Evolutionary conservation across 805 yeast species (phyloP).

Genomic region (Spathaspora passalidarum): DNA sequence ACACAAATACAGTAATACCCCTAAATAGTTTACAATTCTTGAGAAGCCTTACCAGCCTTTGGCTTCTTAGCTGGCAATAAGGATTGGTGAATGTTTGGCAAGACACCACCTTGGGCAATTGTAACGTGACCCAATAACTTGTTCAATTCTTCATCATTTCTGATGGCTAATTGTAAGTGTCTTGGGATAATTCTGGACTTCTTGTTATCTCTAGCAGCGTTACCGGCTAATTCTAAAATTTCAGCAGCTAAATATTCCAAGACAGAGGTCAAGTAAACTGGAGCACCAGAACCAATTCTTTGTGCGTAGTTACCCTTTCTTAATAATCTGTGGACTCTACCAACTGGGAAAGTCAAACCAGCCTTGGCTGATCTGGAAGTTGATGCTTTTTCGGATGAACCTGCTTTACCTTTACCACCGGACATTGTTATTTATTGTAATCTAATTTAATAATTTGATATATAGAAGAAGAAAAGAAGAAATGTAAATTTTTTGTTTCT

Average conservation of each 20-base stretch:
- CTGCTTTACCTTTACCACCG: conserved; percentile 90
- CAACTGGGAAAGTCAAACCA: conserved; percentile 98
- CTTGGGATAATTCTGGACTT: conserved; percentile 99
- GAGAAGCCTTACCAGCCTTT: conserved; percentile 59
- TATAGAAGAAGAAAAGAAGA: conserved; percentile 1
- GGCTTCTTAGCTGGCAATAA: conserved; percentile 79
- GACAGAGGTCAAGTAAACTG: conserved; percentile 95
- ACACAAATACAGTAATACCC: neutral
- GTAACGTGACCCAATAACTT: conserved; percentile 89
- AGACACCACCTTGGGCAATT: conserved; percentile 98
- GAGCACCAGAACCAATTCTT: conserved; percentile 99
- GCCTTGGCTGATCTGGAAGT: conserved; percentile 98
- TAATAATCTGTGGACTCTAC: conserved; percentile 95
- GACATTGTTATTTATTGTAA: conserved; percentile 58
- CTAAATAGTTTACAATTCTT: conserved; percentile 48
- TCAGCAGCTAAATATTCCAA: conserved; percentile 97
- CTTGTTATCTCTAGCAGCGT: conserved; percentile 99
- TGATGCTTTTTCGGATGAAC: conserved; percentile 90
- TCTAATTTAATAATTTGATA: conserved; percentile 1
- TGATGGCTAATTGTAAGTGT: conserved; percentile 96
- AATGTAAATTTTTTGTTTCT: neutral
- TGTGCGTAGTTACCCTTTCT: conserved; percentile 98
- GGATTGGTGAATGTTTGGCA: conserved; percentile 94
- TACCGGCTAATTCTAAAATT: conserved; percentile 96
- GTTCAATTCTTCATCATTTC: conserved; percentile 98